These are phyloP conservation scores for Torulaspora quercuum DNA, from an alignment of 805 yeast genomes.

Conservation along the genomic window DNA sequence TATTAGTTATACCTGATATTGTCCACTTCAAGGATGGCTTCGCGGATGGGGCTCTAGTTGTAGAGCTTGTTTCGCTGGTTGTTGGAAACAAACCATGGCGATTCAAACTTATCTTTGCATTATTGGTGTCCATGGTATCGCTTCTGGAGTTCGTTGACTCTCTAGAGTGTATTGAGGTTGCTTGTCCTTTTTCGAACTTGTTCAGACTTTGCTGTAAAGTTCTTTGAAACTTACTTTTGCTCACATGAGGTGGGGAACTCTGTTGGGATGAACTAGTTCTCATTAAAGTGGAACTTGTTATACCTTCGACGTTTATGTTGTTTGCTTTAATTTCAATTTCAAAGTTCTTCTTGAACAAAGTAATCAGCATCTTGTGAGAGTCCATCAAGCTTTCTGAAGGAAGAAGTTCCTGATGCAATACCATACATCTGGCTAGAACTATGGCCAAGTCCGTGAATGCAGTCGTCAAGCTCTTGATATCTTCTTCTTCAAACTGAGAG, in stretches of 20 bases:
- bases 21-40: slow-evolving; percentile 5
- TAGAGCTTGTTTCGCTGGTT: slow-evolving; percentile 3
- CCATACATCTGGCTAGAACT: slow-evolving; percentile 62
- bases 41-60: slow-evolving; percentile 2
- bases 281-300: slow-evolving; percentile 1
- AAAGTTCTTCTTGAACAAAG: slow-evolving; percentile 65
- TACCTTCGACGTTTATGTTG: slow-evolving; percentile 22
- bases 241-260: slow-evolving; percentile 4
- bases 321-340: slow-evolving; percentile 52
- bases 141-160: slow-evolving; percentile 8
- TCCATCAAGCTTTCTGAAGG: slow-evolving; percentile 49
- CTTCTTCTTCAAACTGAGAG: slow-evolving; percentile 31
- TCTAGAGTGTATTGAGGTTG: slow-evolving; percentile 6
- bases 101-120: not conserved
- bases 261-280: slow-evolving; percentile 7
- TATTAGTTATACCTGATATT: slow-evolving; percentile 5
- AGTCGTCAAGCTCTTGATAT: slow-evolving; percentile 30
- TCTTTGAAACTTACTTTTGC: slow-evolving; percentile 5
- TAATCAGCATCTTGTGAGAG: slow-evolving; percentile 65
- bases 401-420: slow-evolving; percentile 63
- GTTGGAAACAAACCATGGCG: slow-evolving; percentile 2
- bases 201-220: slow-evolving; percentile 3
- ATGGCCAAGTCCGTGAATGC: slow-evolving; percentile 67
- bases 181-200: slow-evolving; percentile 1
- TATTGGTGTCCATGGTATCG: not conserved